These are phyloP conservation scores for Raphanus raphanistrum DNA, from an alignment of 345 rosid species.

Conservation along the genomic window DNA sequence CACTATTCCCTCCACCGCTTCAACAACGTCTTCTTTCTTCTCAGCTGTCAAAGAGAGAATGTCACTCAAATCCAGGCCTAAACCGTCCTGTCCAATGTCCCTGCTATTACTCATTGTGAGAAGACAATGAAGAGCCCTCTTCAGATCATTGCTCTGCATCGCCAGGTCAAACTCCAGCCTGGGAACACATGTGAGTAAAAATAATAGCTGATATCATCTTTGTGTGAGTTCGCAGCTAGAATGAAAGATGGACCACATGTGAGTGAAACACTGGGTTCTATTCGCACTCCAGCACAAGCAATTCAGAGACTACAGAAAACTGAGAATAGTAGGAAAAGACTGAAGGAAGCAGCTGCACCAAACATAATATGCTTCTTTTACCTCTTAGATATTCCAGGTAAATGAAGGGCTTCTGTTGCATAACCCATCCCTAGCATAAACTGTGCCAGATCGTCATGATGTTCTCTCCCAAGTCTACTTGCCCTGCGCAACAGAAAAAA, in stretches of 20 bases:
- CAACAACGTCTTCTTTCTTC: slow-evolving; percentile 89
- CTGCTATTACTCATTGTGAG: slow-evolving; percentile 92
- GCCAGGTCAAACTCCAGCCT: slow-evolving; percentile 99
- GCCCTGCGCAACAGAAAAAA: slow-evolving; percentile 61
- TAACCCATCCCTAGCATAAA: slow-evolving; percentile 99
- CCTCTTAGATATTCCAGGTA: slow-evolving; percentile 99
- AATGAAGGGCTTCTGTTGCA: slow-evolving; percentile 92
- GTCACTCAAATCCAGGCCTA: slow-evolving; percentile 77
- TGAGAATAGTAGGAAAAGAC: slow-evolving; percentile 5
- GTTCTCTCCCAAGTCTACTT: slow-evolving; percentile 97
- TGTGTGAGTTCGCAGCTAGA: not conserved
- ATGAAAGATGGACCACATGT: not conserved
- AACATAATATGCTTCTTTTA: slow-evolving; percentile 22
- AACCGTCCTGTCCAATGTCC: slow-evolving; percentile 85
- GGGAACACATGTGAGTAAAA: slow-evolving; percentile 24
- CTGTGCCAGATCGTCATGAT: slow-evolving; percentile 97
- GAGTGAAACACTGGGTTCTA: slow-evolving; percentile 4
- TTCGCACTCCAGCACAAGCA: slow-evolving; percentile 1
- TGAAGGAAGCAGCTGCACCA: slow-evolving; percentile 6
- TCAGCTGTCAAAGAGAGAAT: slow-evolving; percentile 73
- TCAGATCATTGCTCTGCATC: slow-evolving; percentile 94
- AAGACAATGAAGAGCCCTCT: slow-evolving; percentile 99
- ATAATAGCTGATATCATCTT: slow-evolving; percentile 7
- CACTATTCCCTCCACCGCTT: slow-evolving; percentile 91
- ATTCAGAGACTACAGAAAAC: slow-evolving; percentile 7